phyloP scores from a whole-genome alignment of 2,329 filamentous ascomycete genomes.

The Fusarium marasasianum region DNA sequence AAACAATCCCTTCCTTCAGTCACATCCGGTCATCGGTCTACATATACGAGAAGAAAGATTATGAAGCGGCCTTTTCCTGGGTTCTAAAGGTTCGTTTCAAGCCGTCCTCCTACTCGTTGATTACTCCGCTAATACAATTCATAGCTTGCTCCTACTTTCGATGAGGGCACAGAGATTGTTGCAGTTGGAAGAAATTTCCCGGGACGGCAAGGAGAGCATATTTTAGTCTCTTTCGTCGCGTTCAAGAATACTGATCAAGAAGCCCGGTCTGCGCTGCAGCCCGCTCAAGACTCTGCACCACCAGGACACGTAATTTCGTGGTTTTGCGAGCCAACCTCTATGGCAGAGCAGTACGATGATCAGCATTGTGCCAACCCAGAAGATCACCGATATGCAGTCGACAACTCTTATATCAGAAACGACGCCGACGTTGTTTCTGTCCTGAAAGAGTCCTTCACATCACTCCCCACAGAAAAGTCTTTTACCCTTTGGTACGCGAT shows the following conservation, averaged over 20 bases:
- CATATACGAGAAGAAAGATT: background rate
- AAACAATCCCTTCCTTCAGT: background rate
- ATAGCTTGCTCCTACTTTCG: background rate
- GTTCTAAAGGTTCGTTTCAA: background rate
- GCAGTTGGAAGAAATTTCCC: background rate
- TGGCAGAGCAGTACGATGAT: background rate
- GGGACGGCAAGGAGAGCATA: background rate
- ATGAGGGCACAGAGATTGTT: background rate
- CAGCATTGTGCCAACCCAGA: background rate
- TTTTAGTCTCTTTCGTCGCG: background rate
- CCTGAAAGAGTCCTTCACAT: background rate
- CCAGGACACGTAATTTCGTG: background rate
- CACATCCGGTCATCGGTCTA: background rate
- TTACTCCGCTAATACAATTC: rapidly evolving
- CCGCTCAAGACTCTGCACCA: background rate
- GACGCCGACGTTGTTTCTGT: background rate
- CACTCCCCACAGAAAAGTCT: background rate
- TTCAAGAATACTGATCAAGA: background rate
- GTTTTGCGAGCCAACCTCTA: background rate
- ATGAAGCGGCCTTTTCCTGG: background rate
- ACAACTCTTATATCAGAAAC: background rate
- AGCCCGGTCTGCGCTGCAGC: background rate
- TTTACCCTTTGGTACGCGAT: background rate
- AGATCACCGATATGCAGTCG: background rate
- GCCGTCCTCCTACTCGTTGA: rapidly evolving